phyloP scores from a whole-genome alignment of 2,329 filamentous ascomycete species.

The Trematosphaeria pertusa region DNA sequence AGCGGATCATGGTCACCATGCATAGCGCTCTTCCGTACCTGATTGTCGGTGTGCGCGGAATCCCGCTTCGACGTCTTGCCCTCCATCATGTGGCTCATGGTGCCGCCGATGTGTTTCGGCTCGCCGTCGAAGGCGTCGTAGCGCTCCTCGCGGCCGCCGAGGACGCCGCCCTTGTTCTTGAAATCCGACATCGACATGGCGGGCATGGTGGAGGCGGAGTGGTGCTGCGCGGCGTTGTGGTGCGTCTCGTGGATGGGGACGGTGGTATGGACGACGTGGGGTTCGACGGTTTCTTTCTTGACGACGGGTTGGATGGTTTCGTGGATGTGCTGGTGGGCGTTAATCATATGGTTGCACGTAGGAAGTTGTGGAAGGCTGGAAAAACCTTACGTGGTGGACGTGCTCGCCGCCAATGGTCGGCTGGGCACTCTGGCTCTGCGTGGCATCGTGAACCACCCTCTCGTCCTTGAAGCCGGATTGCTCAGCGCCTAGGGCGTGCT shows the following conservation, averaged over 20 bases:
- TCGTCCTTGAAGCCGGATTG: slow-evolving; percentile 62
- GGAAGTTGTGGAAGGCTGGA: background rate
- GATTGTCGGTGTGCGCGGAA: slow-evolving; percentile 15
- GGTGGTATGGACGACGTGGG: slow-evolving; percentile 73
- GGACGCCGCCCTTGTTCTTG: slow-evolving; percentile 60
- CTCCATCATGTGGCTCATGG: slow-evolving; percentile 24
- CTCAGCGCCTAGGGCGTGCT: slow-evolving; percentile 53
- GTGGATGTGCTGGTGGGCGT: slow-evolving; percentile 58
- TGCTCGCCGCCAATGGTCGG: slow-evolving; percentile 66
- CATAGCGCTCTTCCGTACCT: slow-evolving; percentile 20
- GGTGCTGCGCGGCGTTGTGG: slow-evolving; percentile 70
- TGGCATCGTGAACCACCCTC: slow-evolving; percentile 54
- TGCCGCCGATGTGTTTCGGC: slow-evolving; percentile 57
- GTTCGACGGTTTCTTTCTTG: slow-evolving; percentile 72
- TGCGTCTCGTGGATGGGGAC: slow-evolving; percentile 76
- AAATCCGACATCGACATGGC: slow-evolving; percentile 71
- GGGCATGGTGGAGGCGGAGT: slow-evolving; percentile 69
- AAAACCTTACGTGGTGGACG: slow-evolving; percentile 59
- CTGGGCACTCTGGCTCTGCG: slow-evolving; percentile 57
- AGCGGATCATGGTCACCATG: slow-evolving; percentile 18
- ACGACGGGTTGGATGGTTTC: slow-evolving; percentile 75
- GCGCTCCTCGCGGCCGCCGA: slow-evolving; percentile 62
- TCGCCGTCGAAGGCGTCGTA: slow-evolving; percentile 69
- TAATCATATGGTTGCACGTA: no score
- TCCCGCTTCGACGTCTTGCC: slow-evolving; percentile 23